These are phyloP conservation scores for Hypoxylon sp. DNA, from an alignment of 2,329 filamentous ascomycete genomes.

Conservation along the genomic window DNA sequence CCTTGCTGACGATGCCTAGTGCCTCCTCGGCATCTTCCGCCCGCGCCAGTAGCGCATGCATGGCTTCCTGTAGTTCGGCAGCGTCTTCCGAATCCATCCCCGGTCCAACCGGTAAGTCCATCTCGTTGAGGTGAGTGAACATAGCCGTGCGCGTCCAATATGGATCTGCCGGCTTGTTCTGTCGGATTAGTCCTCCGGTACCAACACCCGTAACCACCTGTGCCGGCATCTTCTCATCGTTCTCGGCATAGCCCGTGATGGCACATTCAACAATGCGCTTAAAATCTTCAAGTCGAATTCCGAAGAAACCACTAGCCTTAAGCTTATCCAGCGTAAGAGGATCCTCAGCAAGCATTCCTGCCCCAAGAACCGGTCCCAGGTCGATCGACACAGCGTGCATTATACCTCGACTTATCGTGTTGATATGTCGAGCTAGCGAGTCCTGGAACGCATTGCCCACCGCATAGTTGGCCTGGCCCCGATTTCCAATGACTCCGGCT, in stretches of 20 bases:
- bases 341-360: slow-evolving; percentile 63
- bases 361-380: slow-evolving; percentile 61
- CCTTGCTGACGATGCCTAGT: slow-evolving; percentile 47
- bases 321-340: slow-evolving; percentile 57
- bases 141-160: slow-evolving; percentile 62
- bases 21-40: slow-evolving; percentile 43
- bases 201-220: slow-evolving; percentile 63
- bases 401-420: slow-evolving; percentile 33
- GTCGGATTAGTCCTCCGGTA: slow-evolving; percentile 61
- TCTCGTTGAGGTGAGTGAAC: slow-evolving; percentile 57
- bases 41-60: slow-evolving; percentile 47
- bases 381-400: slow-evolving; percentile 57
- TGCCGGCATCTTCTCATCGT: slow-evolving; percentile 48
- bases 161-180: slow-evolving; percentile 61
- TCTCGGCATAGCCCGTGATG: slow-evolving; percentile 50
- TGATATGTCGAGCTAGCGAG: slow-evolving; percentile 52
- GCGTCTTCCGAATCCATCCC: slow-evolving; percentile 13
- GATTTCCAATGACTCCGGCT: slow-evolving; percentile 64
- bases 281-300: slow-evolving; percentile 60
- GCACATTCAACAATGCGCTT: slow-evolving; percentile 57
- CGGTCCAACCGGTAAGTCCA: slow-evolving; percentile 53
- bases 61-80: slow-evolving; percentile 12
- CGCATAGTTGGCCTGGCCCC: slow-evolving; percentile 66
- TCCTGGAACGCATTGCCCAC: slow-evolving; percentile 63
- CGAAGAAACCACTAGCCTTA: slow-evolving; percentile 62